Evolutionary conservation across 1,284 basidiomycete genomes (phyloP).

Genomic region (Ustilago loliicola): DNA sequence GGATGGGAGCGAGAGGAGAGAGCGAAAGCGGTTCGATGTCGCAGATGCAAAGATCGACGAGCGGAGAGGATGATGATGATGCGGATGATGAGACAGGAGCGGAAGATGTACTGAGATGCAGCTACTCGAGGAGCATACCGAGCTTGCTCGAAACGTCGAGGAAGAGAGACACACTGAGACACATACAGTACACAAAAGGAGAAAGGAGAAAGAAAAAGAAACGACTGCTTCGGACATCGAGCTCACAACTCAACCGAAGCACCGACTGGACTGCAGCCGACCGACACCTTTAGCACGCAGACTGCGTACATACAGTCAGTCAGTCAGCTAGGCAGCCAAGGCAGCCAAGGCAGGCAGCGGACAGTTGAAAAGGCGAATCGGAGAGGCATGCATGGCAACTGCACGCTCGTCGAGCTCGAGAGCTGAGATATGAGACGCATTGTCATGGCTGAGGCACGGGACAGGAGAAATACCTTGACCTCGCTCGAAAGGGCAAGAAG

Average conservation of each 20-base stretch:
- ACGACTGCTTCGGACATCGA: constrained; percentile 13
- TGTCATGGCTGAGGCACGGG: not conserved
- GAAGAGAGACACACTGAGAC: not conserved
- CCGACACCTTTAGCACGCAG: constrained; percentile 6
- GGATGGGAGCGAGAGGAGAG: constrained; percentile 2
- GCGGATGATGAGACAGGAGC: constrained; percentile 15
- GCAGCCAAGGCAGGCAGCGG: too few species aligned
- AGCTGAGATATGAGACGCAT: not conserved
- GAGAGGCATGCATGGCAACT: constrained; percentile 21
- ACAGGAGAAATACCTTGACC: not conserved
- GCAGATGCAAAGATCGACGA: constrained; percentile 45
- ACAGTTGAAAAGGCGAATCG: not conserved
- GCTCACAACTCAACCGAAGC: not conserved
- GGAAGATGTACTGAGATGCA: constrained; percentile 6
- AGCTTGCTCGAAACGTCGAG: constrained; percentile 12
- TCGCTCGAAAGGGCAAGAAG: too few species aligned
- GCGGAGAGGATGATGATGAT: constrained; percentile 20
- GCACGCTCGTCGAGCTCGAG: not conserved
- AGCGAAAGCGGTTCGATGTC: not conserved
- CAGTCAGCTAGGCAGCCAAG: too few species aligned
- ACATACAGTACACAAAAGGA: constrained; percentile 1
- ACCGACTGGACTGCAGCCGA: constrained; percentile 12
- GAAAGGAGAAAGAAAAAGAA: not conserved
- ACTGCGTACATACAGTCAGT: not conserved
- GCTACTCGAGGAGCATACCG: constrained; percentile 10